phyloP scores from a whole-genome alignment of 805 yeast species.

The Sugiyamaella lignohabitans region DNA sequence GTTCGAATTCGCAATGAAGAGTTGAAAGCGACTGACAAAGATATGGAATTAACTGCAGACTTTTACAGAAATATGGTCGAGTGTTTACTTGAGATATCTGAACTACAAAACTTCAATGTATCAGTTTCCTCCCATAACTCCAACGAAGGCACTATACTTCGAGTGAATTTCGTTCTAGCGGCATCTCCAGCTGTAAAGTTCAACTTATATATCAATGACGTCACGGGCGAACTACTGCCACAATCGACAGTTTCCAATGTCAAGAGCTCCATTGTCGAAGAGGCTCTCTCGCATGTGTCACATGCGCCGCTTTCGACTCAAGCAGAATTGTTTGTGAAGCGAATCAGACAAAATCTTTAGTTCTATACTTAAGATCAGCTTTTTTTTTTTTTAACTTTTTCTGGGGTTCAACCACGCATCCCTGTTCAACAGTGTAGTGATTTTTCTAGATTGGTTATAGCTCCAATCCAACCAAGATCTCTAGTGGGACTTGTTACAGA shows the following conservation, averaged over 20 bases:
- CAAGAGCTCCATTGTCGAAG: background rate
- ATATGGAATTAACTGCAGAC: constrained; percentile 17
- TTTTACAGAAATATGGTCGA: constrained; percentile 18
- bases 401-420: too few species aligned
- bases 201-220: background rate
- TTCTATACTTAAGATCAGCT: too few species aligned
- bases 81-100: constrained; percentile 10
- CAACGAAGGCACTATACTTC: background rate
- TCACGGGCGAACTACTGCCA: background rate
- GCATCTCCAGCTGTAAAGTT: background rate
- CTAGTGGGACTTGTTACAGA: too few species aligned
- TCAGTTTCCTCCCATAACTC: background rate
- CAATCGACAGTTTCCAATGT: constrained; percentile 1
- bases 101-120: constrained; percentile 5
- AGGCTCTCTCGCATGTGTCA: background rate
- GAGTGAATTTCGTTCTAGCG: background rate
- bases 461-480: too few species aligned
- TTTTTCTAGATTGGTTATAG: too few species aligned
- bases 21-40: constrained; percentile 13
- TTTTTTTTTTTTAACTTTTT: too few species aligned
- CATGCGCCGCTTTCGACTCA: background rate
- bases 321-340: background rate
- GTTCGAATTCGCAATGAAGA: constrained; percentile 14
- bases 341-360: background rate
- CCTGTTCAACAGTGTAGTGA: too few species aligned